phyloP scores from a whole-genome alignment of 441 rosid species.

The Mallotus japonicus region DNA sequence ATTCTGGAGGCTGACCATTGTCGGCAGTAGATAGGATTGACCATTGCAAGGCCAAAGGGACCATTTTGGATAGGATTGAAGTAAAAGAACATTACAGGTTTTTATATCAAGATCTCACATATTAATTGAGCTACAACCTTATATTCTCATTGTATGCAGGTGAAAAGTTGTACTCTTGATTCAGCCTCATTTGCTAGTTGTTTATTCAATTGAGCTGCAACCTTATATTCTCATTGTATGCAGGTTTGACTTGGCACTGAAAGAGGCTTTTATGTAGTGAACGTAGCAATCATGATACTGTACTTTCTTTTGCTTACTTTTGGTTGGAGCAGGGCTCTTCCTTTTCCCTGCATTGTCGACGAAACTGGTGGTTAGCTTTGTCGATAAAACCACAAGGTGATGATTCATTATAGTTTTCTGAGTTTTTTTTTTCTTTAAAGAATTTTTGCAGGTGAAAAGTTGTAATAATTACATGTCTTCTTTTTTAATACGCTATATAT shows the following conservation, averaged over 20 bases:
- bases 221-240: neutral
- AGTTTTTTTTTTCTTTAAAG: constrained; percentile 21
- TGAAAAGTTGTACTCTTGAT: constrained; percentile 12
- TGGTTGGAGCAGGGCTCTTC: constrained; percentile 55
- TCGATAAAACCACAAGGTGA: constrained; percentile 70
- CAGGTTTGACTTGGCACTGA: constrained; percentile 82
- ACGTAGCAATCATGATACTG: constrained; percentile 41
- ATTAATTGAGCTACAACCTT: no score
- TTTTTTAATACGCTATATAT: constrained; percentile 17
- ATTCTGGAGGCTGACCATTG: no score
- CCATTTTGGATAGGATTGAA: no score
- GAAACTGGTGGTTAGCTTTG: constrained; percentile 54
- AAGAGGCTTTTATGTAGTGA: constrained; percentile 54
- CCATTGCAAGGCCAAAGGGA: no score
- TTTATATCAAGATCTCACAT: no score
- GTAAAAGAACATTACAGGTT: no score
- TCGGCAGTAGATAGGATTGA: no score
- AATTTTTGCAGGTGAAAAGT: constrained; percentile 23
- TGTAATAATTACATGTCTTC: constrained; percentile 22
- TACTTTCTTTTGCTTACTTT: constrained; percentile 48
- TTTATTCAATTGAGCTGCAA: neutral
- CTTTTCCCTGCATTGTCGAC: constrained; percentile 67
- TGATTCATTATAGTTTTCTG: neutral
- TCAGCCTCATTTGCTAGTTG: neutral
- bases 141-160: no score